Evolutionary conservation across 305 asterid genomes (phyloP).

Genomic region (Fraxinus floribunda): DNA sequence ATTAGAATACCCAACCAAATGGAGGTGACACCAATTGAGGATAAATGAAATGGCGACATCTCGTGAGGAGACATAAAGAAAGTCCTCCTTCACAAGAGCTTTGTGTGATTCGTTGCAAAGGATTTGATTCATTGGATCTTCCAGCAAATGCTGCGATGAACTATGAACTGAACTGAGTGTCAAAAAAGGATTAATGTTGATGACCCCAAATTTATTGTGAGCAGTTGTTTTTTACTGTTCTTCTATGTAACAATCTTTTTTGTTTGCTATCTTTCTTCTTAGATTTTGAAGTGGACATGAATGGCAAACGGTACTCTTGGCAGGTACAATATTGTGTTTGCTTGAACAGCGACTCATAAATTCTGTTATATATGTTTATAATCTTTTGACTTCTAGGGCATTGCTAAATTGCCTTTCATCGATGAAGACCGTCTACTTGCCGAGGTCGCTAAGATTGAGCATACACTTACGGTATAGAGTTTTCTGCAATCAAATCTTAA

Average conservation of each 20-base stretch:
- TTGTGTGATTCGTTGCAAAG: neutral
- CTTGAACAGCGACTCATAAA: constrained; percentile 3
- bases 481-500: neutral
- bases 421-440: constrained; percentile 83
- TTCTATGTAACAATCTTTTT: constrained; percentile 15
- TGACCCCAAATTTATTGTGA: neutral
- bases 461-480: constrained; percentile 72
- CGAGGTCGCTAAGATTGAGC: constrained; percentile 83
- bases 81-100: neutral
- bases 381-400: constrained; percentile 47
- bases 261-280: constrained; percentile 26
- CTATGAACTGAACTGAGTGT: neutral
- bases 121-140: neutral
- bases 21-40: neutral
- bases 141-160: neutral
- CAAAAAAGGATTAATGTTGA: neutral
- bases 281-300: constrained; percentile 99
- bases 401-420: constrained; percentile 94
- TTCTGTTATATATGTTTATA: neutral
- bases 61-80: neutral
- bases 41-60: neutral
- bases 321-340: constrained; percentile 46
- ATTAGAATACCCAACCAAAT: neutral
- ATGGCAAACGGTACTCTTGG: constrained; percentile 95
- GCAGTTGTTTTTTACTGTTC: neutral